Evolutionary conservation across 23 red algal genomes (phyloP).

Genomic region (Gracilaria domingensis): DNA sequence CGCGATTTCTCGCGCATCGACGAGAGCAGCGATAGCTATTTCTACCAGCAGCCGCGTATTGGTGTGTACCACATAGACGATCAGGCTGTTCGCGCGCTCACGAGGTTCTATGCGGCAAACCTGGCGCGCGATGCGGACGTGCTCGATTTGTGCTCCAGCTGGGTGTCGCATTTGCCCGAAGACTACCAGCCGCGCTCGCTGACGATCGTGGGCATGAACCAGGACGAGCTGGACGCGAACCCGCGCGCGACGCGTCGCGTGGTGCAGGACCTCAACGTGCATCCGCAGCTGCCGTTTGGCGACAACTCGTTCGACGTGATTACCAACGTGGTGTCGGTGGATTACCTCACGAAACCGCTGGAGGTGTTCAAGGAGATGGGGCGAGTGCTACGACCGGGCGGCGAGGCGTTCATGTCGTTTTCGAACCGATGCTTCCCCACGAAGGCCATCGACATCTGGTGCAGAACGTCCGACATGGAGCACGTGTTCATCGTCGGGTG

Average conservation of each 20-base stretch:
- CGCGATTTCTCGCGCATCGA: constrained; percentile 88
- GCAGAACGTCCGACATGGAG: constrained; percentile 83
- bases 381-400: constrained; percentile 87
- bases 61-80: constrained; percentile 96
- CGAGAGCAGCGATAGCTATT: constrained; percentile 71
- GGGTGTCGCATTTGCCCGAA: constrained; percentile 94
- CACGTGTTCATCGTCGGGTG: constrained; percentile 95
- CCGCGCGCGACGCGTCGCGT: constrained; percentile 42
- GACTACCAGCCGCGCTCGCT: constrained; percentile 50
- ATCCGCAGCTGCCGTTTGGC: constrained; percentile 79
- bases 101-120: constrained; percentile 74
- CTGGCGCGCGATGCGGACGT: constrained; percentile 66
- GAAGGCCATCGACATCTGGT: constrained; percentile 92
- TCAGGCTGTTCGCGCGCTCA: constrained; percentile 79
- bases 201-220: constrained; percentile 87
- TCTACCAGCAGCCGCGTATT: constrained; percentile 88
- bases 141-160: constrained; percentile 92
- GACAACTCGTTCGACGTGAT: constrained; percentile 93
- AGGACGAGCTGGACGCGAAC: constrained; percentile 85
- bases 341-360: constrained; percentile 93
- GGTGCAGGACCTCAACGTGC: constrained; percentile 78
- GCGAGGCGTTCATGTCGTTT: constrained; percentile 83
- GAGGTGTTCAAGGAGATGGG: constrained; percentile 95
- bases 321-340: constrained; percentile 91
- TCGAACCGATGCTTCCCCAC: constrained; percentile 96